Evolutionary conservation across 2,329 filamentous ascomycete genomes (phyloP).

Genomic region (Sclerotinia nivalis): DNA sequence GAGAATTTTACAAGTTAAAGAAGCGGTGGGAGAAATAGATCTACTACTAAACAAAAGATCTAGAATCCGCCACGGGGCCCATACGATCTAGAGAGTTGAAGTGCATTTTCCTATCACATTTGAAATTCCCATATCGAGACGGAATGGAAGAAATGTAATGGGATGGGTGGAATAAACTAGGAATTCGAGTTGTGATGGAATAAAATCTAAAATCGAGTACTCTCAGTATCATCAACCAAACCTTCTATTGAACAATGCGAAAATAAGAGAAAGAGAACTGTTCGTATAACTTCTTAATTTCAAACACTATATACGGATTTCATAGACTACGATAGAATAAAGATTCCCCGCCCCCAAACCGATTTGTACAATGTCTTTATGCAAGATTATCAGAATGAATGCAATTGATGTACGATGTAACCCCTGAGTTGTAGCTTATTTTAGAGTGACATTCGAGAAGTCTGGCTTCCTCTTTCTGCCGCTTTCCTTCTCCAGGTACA

Average conservation of each 20-base stretch:
- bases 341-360: background rate
- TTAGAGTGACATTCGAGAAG: slow-evolving; percentile 5
- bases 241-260: background rate
- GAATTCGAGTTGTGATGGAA: background rate
- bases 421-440: background rate
- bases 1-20: background rate
- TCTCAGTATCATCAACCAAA: no score
- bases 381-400: slow-evolving; percentile 6
- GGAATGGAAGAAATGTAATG: background rate
- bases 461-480: background rate
- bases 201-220: no score
- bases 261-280: background rate
- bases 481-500: background rate
- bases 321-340: background rate
- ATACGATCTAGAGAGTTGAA: background rate
- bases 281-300: no score
- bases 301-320: no score
- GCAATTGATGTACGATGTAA: background rate
- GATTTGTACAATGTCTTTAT: slow-evolving; percentile 9
- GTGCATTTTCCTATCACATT: slow-evolving; percentile 6
- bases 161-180: background rate
- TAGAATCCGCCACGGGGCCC: slow-evolving; percentile 8
- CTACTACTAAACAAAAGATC: no score
- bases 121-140: background rate
- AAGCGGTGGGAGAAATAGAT: slow-evolving; percentile 1